Evolutionary conservation across 768 basidiomycete species (phyloP), one percentile per base, ranked within the genome.

Genomic region (Hypholoma sublateritium): DNA sequence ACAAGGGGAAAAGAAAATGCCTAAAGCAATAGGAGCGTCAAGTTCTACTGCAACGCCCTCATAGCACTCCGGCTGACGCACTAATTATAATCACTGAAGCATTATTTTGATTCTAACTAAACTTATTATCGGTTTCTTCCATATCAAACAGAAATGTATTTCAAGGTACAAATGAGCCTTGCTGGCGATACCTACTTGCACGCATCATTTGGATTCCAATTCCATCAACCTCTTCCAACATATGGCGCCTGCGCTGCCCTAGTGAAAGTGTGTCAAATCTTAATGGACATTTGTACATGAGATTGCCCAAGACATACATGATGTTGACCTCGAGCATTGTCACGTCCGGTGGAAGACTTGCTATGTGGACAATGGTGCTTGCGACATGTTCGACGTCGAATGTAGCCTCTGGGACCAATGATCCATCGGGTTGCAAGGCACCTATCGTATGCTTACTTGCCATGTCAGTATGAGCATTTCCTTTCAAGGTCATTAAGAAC

Each of bases 1-100:
- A 0, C 81, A 81, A 14, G 89, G 91, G 16, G 91, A 93, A 58
- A 93, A 89, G 74, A 97, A 95, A 75, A 93, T 96, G 93, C 94
- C 94, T n/a, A 95, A 95, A 65, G 78, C 77, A n/a, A 72, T 74
- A 42, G 79, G 76, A 14, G 72, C 76, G n/a, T 75, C 79, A 36
- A 71, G 69, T 45, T 63, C 65, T 50, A 59, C 66, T n/a, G 57
- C 70, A 24, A 65, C 70, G 44, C 61, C 64, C 4, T 59, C 61
- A 59, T 61, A 43, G 32, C 42, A 39, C 24, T 41, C 5, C 37
- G 36, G 28, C 28, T 32, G 9, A 7, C 28, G 28, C 28, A 7
- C 28, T 6, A 32, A 32, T 32, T 9, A 32, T 32, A 9, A 7
- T 9, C 9, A 6, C 2, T 9, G 9, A 9, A 32, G 28, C 28